Base-by-base conservation (phyloP, 495 filamentous ascomycete species). In the Penicillium soppii region DNA sequence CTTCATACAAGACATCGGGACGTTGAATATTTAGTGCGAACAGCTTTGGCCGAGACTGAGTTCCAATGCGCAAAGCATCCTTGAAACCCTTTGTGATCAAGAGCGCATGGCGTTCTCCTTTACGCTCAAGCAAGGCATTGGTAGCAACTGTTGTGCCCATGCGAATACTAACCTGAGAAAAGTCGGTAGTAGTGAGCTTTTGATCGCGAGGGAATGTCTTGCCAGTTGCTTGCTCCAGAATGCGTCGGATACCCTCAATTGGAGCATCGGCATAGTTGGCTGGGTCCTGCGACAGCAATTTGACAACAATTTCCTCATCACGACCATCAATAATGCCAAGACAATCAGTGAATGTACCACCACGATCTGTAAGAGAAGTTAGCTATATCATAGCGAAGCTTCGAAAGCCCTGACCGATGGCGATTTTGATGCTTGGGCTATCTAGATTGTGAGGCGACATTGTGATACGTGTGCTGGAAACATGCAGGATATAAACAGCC, bases 51-150 rank as follows among this genome's bases (percentile, higher is more conserved):
- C 37, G 19, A 15, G 82, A 83, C 65, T 92, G 88, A 66, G 87
- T 90, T 25, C 55, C 59, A 22, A 58, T 62, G 2, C 50, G 16
- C 12, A 51, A 46, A 8, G 53, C 10, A 16, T 62, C 59, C 41
- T 45, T 53, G 44, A 62, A 62, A 4, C 54, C 59, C 13, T 48
- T 33, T 1, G 59, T 58, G 8, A 47, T 87, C 2, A 96, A 77
- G 66, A 97, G 78, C 6, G 88, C 92, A 54, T 91, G 90, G 58
- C 81, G 82, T 70, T 95, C 90, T 13, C 92, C 92, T 68, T 96
- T 96, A 40, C 92, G 70, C 68, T n/a, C 40, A 9, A 62, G 21
- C 10, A 62, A 35, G 7, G 59, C 59, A 35, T 58, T 58, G 12
- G 56, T 62, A 17, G 59, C 56, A 19, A 62, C 45, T 1, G 59